A percentile compares a stretch with the other conserved stretches of the same genome.
These are phyloP conservation scores for Tolypocladium pustulatum DNA, from an alignment of 2,329 filamentous ascomycete species.

Conservation along the genomic window DNA sequence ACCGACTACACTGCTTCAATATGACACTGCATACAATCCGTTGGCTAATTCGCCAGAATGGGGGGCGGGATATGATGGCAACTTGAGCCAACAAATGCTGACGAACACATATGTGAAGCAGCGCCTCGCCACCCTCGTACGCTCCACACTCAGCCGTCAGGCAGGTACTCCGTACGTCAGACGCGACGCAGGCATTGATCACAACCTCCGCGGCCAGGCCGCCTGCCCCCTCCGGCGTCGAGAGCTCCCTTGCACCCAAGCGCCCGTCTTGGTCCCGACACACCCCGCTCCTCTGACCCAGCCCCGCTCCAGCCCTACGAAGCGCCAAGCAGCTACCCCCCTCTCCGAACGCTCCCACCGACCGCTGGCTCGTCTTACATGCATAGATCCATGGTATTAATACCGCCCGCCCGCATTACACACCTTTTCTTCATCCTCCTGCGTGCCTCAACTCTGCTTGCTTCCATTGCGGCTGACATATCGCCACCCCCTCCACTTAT, in stretches of 20 bases:
- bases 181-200: not conserved
- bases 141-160: not conserved
- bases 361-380: not conserved
- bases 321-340: not conserved
- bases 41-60: not conserved
- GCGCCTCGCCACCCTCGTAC: not conserved
- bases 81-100: not conserved
- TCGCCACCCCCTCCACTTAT: not conserved
- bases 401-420: not conserved
- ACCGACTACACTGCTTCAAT: not conserved
- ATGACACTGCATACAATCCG: not conserved
- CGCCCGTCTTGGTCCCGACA: not conserved
- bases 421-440: not conserved
- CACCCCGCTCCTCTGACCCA: not conserved
- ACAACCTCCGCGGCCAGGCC: not conserved
- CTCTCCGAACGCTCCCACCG: not conserved
- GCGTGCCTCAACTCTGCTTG: not conserved
- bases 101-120: not conserved
- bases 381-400: not conserved
- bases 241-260: too few relatives aligned
- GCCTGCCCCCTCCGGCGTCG: too few relatives aligned
- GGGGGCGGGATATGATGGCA: not conserved
- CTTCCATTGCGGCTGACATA: not conserved
- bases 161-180: not conserved
- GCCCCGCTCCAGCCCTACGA: constrained; percentile 4